Base-by-base conservation (phyloP, 2,329 filamentous ascomycete genomes). In the Beauveria pseudobassiana region DNA sequence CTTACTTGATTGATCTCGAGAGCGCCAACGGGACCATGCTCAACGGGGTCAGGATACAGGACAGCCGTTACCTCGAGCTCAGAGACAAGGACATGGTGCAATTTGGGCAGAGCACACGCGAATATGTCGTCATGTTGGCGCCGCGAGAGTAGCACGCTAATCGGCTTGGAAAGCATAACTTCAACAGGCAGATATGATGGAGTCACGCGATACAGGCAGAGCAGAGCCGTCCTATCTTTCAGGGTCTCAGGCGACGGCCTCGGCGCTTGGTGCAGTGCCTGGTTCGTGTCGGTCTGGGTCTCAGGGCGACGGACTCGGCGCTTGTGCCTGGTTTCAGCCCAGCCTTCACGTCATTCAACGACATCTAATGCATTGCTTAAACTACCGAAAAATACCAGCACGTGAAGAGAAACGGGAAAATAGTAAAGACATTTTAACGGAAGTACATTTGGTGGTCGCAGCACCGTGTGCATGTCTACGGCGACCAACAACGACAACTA, bases 51-150 rank as follows among this genome's bases (percentile, higher is more conserved):
- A 79, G 78, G 68, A 77, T 96, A 3, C 89, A 90, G 1, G 81
- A 84, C 16, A 89, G 89, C 69, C 82, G 92, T 64, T 99, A 92
- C 73, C 78, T 96, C 58, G 93, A 99, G 75, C 75, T 98, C 61
- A 83, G 87, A 72, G 88, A 95, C 72, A 93, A 92, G 76, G 95
- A 99, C 74, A 86, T 99, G 71, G 74, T 99, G 62, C 86, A 86
- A 70, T 96, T 99, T 76, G 95, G 93, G 10, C 82, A 89, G 63
- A 96, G 91, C 71, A 89, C 90, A 63, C 85, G 92, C 69, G 95
- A 99, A 75, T 99, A 98, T 74, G 91, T 99, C n/a, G 74, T 98
- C 63, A 95, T 98, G 90, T 81, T 97, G 63, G 81, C 83, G 42
- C 80, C 82, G 3, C 75, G 75, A 55, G 73, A 76, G 51, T 82